Base-by-base conservation (phyloP, 2,329 filamentous ascomycete genomes). In the Botrytis medusae region DNA sequence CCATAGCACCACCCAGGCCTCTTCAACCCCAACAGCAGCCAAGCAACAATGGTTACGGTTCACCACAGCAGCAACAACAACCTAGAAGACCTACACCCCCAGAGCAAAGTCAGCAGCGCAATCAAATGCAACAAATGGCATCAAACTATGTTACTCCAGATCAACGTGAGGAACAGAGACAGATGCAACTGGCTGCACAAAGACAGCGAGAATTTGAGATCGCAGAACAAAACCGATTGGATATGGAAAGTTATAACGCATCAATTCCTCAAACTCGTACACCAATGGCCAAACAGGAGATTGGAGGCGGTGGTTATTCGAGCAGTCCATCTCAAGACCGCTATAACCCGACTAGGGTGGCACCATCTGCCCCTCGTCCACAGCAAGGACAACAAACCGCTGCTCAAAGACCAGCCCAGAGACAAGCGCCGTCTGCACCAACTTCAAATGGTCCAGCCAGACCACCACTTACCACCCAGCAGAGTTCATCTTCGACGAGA, bases 231-330 rank as follows among this genome's bases (percentile, higher is more conserved):
- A 88, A 88, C 71, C 88, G 93, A 72, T 89, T 91, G 76, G 94
- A 97, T 69, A 86, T 93, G 77, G 94, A 96, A 80, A 93, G 90
- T 29, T 98, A 97, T 83, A 97, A 98, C 82, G 92, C 93, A 51
- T 94, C 93, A 37, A 84, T 98, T 74, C 95, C 94, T 46, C 92
- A 97, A 85, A 91, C 88, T 76, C 93, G 93, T 81, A 84, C 90
- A 18, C 93, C 93, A 3, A 80, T 96, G 77, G 94, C 95, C 46
- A 93, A 98, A 82, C 95, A 98, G 83, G 96, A 98, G 82, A 84
- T 98, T 77, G 93, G 93, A 73, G 91, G 91, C 75, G 93, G 93
- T 74, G 91, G 91, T 75, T 86, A 86, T 74, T 82, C 84, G 85
- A 84, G 83, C 72, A 72, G 74, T 46, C 60, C 75, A 18, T 72